A percentile compares a stretch with the other conserved stretches of the same genome.
These are phyloP conservation scores for Verticillium dahliae DNA, from an alignment of 2,329 filamentous ascomycete species.

Conservation along the genomic window DNA sequence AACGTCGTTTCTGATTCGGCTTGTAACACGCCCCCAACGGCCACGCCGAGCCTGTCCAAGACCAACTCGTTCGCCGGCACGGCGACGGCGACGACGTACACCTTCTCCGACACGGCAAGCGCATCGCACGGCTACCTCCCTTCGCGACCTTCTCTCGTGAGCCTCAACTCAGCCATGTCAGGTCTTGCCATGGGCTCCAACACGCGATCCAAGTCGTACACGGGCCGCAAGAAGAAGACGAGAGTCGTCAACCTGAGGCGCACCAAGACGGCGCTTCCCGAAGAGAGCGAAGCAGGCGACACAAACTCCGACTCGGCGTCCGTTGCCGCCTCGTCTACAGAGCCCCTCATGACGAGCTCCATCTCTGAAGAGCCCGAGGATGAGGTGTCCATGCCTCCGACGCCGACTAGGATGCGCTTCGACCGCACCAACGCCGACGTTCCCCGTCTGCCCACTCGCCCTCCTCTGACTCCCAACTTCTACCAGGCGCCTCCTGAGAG, in stretches of 20 bases:
- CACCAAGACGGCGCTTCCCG: constrained; percentile 47
- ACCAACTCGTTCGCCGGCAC: constrained; percentile 56
- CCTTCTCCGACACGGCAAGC: constrained; percentile 66
- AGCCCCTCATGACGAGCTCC: constrained; percentile 44
- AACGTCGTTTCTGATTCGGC: constrained; percentile 57
- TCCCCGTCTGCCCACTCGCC: constrained; percentile 19
- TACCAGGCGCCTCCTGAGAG: constrained; percentile 17
- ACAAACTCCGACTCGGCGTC: constrained; percentile 46
- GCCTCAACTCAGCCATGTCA: constrained; percentile 52
- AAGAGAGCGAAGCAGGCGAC: constrained; percentile 40
- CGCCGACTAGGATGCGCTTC: constrained; percentile 36
- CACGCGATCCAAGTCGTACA: constrained; percentile 51
- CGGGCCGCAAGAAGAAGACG: constrained; percentile 72
- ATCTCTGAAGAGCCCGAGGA: constrained; percentile 55
- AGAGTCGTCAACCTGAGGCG: constrained; percentile 76
- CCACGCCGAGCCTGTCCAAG: constrained; percentile 51
- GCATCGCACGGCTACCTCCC: constrained; percentile 54
- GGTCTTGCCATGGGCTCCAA: constrained; percentile 59
- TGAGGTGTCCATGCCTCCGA: constrained; percentile 12
- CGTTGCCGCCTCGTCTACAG: constrained; percentile 53
- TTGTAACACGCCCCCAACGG: constrained; percentile 34
- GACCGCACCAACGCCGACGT: constrained; percentile 18
- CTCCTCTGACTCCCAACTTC: constrained; percentile 25
- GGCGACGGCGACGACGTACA: constrained; percentile 59
- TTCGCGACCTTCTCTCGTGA: constrained; percentile 62